Evolutionary conservation across 257 asterid species (phyloP).

Genomic region (Solanum medicagineum): DNA sequence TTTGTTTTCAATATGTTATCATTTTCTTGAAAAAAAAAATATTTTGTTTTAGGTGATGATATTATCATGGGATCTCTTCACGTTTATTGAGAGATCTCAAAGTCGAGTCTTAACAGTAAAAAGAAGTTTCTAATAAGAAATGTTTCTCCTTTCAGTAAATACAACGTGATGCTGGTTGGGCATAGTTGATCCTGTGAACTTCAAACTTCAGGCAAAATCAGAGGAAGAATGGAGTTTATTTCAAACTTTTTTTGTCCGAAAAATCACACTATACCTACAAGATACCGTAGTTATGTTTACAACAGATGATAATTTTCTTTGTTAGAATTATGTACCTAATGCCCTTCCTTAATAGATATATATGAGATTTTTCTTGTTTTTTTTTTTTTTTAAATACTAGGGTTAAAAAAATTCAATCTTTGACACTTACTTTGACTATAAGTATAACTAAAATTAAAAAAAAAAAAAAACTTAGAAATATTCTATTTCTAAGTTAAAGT

Average conservation of each 20-base stretch:
- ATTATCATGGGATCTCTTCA: not conserved
- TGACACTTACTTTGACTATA: not conserved
- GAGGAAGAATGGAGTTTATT: not conserved
- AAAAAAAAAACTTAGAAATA: not conserved
- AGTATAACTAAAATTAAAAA: not conserved
- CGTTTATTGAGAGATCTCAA: not conserved
- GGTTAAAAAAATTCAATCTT: not conserved
- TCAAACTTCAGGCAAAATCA: not conserved
- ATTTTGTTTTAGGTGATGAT: not conserved
- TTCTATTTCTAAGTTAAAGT: not conserved
- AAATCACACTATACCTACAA: not conserved
- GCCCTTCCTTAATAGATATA: not conserved
- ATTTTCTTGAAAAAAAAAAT: not conserved
- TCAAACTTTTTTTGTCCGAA: not conserved
- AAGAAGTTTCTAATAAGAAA: not conserved
- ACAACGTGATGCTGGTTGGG: fast-evolving
- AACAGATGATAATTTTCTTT: not conserved
- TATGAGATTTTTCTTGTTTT: not conserved
- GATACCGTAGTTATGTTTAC: not conserved
- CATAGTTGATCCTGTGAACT: not conserved
- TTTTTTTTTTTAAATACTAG: no score
- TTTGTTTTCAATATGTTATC: not conserved
- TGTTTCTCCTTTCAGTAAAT: not conserved
- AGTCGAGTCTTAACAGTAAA: not conserved
- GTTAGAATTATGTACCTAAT: not conserved